Evolutionary conservation across 1,284 basidiomycete species (phyloP), one percentile per base, ranked within the genome.

Genomic region (Malassezia dermatis): DNA sequence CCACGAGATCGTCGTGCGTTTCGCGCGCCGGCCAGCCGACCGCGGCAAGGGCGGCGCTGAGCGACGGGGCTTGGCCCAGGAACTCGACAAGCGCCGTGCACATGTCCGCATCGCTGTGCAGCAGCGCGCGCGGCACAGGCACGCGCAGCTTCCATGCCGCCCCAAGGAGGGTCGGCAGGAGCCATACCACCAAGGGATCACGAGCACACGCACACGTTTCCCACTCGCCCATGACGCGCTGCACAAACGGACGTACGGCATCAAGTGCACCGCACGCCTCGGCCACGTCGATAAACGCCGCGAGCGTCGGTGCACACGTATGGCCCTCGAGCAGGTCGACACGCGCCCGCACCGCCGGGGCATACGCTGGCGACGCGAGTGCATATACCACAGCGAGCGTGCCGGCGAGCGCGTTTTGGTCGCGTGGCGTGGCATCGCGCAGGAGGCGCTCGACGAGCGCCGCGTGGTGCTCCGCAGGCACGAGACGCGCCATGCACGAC

Each of bases 361-460:
- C 23, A 8, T 26, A 40, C 11, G 27, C 26, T 21, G 30, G 40
- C 26, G 41, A 21, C 7, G 40, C 42, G 12, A 45, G 26, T 12
- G 34, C 30, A 1, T 37, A 45, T 19, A 53, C 27, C 8, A 57
- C 27, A 35, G 67, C 55, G 21, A 71, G 57, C 34, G 51, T 51
- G 23, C 68, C 68, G 15, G 69, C 67, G 11, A 58, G 50, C 8
- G 57, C 56, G 37, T 69, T 69, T 35, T 66, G 65, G 46, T 67
- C 60, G 8, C 34, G 50, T 23, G 59, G 21, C 6, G 42, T 24
- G 26, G 60, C 43, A 5, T 51, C 47, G 5, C 23, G 49, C 15
- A 57, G 19, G 5, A 62, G 24, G 5, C 23, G 42, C 13, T 24
- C 34, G 54, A 54, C n/a, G 43, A 51, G 13, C 8, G 47, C 13